Percentiles rank a stretch among this genome's conserved stretches.
phyloP scores from a whole-genome alignment of 257 asterid species.

The Ballota nigra region DNA sequence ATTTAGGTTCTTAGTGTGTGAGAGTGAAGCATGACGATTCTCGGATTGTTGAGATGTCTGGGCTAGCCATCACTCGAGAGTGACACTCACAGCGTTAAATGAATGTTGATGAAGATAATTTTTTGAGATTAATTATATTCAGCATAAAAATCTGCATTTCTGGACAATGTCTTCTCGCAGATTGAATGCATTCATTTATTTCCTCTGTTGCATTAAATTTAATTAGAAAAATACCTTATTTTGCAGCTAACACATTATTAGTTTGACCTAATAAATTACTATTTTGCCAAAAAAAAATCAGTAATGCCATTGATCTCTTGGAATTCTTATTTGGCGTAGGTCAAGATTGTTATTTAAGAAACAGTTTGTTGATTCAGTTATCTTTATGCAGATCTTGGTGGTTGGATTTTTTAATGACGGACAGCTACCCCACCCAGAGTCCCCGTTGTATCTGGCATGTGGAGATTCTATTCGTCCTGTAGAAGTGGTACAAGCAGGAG shows the following conservation, averaged over 20 bases:
- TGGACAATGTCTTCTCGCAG: not conserved
- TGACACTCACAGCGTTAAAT: not conserved
- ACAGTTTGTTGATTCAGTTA: constrained; percentile 19
- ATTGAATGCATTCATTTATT: constrained; percentile 4
- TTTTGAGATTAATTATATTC: constrained; percentile 4
- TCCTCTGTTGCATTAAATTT: not conserved
- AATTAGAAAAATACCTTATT: not conserved
- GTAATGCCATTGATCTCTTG: not conserved
- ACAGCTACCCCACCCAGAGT: constrained; percentile 35
- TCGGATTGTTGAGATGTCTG: not conserved
- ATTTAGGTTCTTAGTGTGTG: constrained; percentile 12
- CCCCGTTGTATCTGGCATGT: constrained; percentile 60
- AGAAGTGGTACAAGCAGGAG: constrained; percentile 72
- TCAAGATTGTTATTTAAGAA: not conserved
- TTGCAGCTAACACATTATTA: not conserved
- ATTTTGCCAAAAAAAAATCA: not conserved
- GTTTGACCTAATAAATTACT: not conserved
- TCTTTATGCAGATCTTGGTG: constrained; percentile 68
- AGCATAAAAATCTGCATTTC: constrained; percentile 4
- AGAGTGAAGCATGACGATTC: constrained; percentile 15
- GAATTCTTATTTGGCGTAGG: not conserved
- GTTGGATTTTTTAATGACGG: constrained; percentile 65
- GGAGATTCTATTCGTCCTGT: constrained; percentile 61
- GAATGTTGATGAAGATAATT: not conserved
- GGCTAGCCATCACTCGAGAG: not conserved